Base-by-base conservation (phyloP, 78 protist species). In the Cavenderia fasciculata region DNA sequence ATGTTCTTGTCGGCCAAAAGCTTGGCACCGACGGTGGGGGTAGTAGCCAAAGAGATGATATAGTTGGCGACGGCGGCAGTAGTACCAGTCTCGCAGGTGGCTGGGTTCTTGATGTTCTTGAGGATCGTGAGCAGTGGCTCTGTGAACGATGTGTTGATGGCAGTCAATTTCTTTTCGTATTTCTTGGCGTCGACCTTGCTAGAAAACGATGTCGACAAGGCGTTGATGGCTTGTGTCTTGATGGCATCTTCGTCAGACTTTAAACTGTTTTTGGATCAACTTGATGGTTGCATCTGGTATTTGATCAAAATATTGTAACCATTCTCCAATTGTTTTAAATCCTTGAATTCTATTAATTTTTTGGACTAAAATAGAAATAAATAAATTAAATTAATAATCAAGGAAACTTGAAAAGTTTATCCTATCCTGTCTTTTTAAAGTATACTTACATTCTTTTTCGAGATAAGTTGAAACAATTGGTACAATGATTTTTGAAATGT, bases 401-500 rank as follows among this genome's bases (percentile, higher is more conserved):
- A 68, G 16, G 2, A 11, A 36, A 61, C 0, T 5, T 23, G 36
- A 36, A 61, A 61, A 21, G 18, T 51, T 0, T 41, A 40, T 40
- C 16, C 52, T 31, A 12, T 52, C 19, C 21, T 54, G 3, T 4
- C 23, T 66, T 43, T 1, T 25, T 25, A 71, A 19, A 38, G 43
- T 47, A 51, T n/a, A 76, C 88, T 23, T 65, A 82, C 90, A 69
- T 68, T 82, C 90, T 82, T 82, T 82, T 49, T 82, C 90, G 27
- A 82, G 54, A 68, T 82, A 82, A 44, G 69, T 29, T 36, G 90
- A 40, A 18, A 82, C 5, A 57, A 59, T 31, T 31, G 46, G 40
- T 10, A 65, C 1, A n/a, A 82, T 29, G 18, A 27, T 44, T 56
- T 82, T 82, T 25, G 66, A 46, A 47, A 82, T 52, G 49, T 59